Percentiles rank a stretch among this genome's conserved stretches.
These are phyloP conservation scores for Baorangia bicolor DNA, from an alignment of 768 basidiomycete genomes.

Conservation along the genomic window DNA sequence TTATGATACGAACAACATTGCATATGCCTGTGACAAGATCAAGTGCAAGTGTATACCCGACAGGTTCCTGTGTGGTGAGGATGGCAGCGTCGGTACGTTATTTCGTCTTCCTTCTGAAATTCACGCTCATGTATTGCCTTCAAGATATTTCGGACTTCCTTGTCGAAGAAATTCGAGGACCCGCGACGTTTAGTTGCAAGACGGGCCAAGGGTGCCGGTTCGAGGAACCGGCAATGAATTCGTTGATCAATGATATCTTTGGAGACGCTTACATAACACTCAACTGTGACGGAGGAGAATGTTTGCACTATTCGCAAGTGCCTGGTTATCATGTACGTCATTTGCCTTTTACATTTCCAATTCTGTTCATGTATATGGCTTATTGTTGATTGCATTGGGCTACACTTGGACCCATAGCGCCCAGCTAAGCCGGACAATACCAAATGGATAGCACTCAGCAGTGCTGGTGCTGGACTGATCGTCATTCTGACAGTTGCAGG, in stretches of 20 bases:
- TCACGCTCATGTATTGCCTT: neutral
- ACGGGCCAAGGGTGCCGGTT: slow-evolving; percentile 78
- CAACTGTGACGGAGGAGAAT: slow-evolving; percentile 87
- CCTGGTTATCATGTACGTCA: slow-evolving; percentile 77
- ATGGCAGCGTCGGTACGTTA: slow-evolving; percentile 85
- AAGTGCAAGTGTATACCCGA: slow-evolving; percentile 92
- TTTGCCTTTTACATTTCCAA: neutral
- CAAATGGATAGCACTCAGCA: slow-evolving; percentile 79
- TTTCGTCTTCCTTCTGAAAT: neutral
- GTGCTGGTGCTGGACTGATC: slow-evolving; percentile 71
- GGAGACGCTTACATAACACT: slow-evolving; percentile 90
- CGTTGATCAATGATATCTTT: slow-evolving; percentile 90
- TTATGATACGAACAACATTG: slow-evolving; percentile 68
- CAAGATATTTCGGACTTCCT: slow-evolving; percentile 91
- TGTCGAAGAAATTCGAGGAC: slow-evolving; percentile 84
- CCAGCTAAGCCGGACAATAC: slow-evolving; percentile 86
- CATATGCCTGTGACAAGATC: slow-evolving; percentile 80
- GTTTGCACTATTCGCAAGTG: slow-evolving; percentile 89
- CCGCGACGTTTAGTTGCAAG: slow-evolving; percentile 80
- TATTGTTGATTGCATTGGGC: neutral
- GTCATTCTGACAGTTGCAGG: slow-evolving; percentile 68
- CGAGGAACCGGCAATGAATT: slow-evolving; percentile 96
- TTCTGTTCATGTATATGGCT: neutral
- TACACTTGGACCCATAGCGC: slow-evolving; percentile 37
- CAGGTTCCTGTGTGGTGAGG: slow-evolving; percentile 92